A percentile compares a stretch with the other conserved stretches of the same genome.
Conservation (phyloP, 257 asterid species). For the Capsicum rhomboideum region DNA sequence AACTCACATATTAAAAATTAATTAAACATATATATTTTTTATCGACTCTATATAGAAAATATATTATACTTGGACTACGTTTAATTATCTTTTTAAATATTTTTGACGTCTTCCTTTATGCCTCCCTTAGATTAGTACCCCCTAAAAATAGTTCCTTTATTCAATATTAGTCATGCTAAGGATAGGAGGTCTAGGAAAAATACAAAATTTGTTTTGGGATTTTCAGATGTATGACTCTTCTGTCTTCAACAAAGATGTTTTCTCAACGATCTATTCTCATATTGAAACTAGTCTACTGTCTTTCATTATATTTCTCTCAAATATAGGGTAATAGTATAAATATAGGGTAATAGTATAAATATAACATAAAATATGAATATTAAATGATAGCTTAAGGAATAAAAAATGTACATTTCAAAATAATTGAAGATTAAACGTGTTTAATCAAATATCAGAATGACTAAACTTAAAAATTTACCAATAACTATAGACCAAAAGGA, state of each 20-base stretch:
- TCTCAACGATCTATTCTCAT: background rate
- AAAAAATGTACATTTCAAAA: background rate
- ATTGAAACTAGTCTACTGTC: background rate
- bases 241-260: background rate
- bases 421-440: background rate
- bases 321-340: no score
- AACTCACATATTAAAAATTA: background rate
- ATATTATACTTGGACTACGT: background rate
- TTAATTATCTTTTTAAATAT: background rate
- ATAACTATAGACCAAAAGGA: background rate
- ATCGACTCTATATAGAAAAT: background rate
- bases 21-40: background rate
- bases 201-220: background rate
- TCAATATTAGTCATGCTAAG: background rate
- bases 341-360: background rate
- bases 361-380: background rate
- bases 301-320: background rate
- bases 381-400: background rate
- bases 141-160: background rate
- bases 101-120: background rate
- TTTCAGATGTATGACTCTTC: background rate
- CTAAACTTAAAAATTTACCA: no score
- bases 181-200: background rate
- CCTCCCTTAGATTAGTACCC: background rate
- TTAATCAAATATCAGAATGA: no score